phyloP scores from a whole-genome alignment of 2,329 filamentous ascomycete species.

The Stemphylium lycopersici region DNA sequence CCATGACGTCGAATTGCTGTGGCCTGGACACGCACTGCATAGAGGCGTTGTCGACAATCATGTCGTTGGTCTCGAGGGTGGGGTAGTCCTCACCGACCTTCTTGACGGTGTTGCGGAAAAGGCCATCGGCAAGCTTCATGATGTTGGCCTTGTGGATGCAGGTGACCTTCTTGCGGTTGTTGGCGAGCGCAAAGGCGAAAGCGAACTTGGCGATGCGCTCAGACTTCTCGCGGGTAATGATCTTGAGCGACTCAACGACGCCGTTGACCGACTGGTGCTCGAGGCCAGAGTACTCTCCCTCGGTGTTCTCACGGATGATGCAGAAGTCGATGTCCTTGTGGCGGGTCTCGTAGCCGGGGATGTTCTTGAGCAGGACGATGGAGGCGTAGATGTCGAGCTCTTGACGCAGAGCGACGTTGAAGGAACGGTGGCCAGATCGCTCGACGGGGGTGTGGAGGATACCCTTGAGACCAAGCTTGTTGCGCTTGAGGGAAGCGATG shows the following conservation, averaged over 20 bases:
- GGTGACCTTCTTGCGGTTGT: constrained; percentile 98
- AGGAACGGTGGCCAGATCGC: constrained; percentile 96
- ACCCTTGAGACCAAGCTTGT: constrained; percentile 98
- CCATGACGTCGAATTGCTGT: constrained; percentile 99
- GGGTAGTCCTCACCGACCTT: constrained; percentile 92
- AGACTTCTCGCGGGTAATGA: constrained; percentile 98
- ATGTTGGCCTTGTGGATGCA: constrained; percentile 99
- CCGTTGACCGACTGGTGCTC: constrained; percentile 97
- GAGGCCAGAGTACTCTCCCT: constrained; percentile 98
- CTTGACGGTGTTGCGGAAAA: constrained; percentile 98
- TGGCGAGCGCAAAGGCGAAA: constrained; percentile 96
- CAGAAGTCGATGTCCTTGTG: constrained; percentile 97
- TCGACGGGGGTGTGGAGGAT: constrained; percentile 98
- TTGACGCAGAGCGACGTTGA: constrained; percentile 99
- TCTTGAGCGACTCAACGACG: constrained; percentile 99
- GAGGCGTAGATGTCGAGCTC: constrained; percentile 99
- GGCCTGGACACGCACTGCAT: constrained; percentile 98
- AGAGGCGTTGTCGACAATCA: constrained; percentile 99
- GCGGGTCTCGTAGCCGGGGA: constrained; percentile 95
- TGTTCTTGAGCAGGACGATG: constrained; percentile 98
- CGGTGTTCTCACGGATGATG: constrained; percentile 99
- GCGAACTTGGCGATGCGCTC: constrained; percentile 99
- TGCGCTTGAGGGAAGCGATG: constrained; percentile 92
- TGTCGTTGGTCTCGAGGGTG: constrained; percentile 94
- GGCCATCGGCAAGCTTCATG: constrained; percentile 99